Evolutionary conservation across 2,329 filamentous ascomycete genomes (phyloP).

Genomic region (Zymoseptoria pseudotritici): DNA sequence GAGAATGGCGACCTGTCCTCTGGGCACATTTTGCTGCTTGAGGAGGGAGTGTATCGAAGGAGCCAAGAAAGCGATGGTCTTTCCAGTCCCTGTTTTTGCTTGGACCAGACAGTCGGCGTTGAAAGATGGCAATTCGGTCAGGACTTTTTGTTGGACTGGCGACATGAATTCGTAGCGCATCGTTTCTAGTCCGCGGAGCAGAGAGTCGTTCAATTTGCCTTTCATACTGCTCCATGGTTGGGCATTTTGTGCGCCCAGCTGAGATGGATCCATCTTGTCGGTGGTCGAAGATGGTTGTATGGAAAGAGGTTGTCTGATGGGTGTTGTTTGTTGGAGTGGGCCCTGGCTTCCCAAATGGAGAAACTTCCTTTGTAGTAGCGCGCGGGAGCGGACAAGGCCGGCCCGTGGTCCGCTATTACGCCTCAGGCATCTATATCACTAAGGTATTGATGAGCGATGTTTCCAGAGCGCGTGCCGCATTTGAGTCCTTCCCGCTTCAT

Average conservation of each 20-base stretch:
- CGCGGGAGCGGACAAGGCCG: neutral
- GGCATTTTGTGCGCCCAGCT: slow-evolving; percentile 7
- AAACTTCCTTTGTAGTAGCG: neutral
- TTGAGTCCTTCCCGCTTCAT: neutral
- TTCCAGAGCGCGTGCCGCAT: neutral
- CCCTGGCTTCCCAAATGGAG: neutral
- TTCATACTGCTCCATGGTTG: slow-evolving; percentile 18
- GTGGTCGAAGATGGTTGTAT: neutral
- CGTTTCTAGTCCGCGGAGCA: slow-evolving; percentile 13
- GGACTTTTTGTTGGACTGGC: slow-evolving; percentile 48
- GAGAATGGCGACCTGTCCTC: slow-evolving; percentile 79
- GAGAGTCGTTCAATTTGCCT: slow-evolving; percentile 17
- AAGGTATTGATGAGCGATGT: neutral
- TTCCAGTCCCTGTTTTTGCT: slow-evolving; percentile 86
- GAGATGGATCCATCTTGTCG: slow-evolving; percentile 8
- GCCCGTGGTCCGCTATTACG: neutral
- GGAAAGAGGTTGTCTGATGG: neutral
- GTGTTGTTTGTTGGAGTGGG: neutral
- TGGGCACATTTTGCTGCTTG: slow-evolving; percentile 54
- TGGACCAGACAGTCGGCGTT: slow-evolving; percentile 49
- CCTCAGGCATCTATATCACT: neutral
- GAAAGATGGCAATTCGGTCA: slow-evolving; percentile 44
- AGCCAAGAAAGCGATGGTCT: slow-evolving; percentile 86
- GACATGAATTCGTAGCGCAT: slow-evolving; percentile 38
- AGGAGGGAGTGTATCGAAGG: slow-evolving; percentile 83